Evolutionary conservation across 2,329 filamentous ascomycete genomes (phyloP), one percentile per base, ranked within the genome.

Genomic region (Rhinocladiella mackenziei): DNA sequence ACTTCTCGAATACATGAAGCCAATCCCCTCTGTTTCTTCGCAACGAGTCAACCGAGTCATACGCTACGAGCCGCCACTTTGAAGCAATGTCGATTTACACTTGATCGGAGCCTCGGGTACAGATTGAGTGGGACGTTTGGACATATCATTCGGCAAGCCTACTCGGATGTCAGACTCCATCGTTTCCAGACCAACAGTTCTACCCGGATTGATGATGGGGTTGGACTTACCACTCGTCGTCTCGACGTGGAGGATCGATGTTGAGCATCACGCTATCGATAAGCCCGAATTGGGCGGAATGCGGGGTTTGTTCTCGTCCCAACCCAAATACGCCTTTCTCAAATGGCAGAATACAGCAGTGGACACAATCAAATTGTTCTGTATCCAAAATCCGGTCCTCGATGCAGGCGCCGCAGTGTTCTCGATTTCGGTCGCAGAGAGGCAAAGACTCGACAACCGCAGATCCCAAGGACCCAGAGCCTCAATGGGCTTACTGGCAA

Each of bases 201-300:
- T 22, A 11, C 23, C 10, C 8, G 11, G 18, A 13, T 14, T 22
- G 33, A 28, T 33, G 20, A 11, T n/a, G 18, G 6, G n/a, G 39
- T 13, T n/a, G n/a, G 10, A 35, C 47, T 39, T 31, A 46, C 47
- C 39, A 39, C 23, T 45, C 39, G 42, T 45, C n/a, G 22, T 34
- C 30, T 22, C 35, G 14, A 15, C 13, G 22, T 13, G 18, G 17
- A 29, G 29, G n/a, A 26, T 39, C 40, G 15, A 28, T 17, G 31
- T 42, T 15, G 36, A 29, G 19, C 37, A 38, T 43, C 35, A 35
- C 44, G 32, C 40, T 48, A 48, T 48, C 48, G 44, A 51, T 51
- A 48, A 45, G 44, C 20, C 40, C 11, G 22, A 17, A 43, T 29
- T n/a, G 18, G 44, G 43, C 44, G 43, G 39, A 36, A 33, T 51